phyloP scores from a whole-genome alignment of 2,329 filamentous ascomycete species.

The Phialocephala subalpina region DNA sequence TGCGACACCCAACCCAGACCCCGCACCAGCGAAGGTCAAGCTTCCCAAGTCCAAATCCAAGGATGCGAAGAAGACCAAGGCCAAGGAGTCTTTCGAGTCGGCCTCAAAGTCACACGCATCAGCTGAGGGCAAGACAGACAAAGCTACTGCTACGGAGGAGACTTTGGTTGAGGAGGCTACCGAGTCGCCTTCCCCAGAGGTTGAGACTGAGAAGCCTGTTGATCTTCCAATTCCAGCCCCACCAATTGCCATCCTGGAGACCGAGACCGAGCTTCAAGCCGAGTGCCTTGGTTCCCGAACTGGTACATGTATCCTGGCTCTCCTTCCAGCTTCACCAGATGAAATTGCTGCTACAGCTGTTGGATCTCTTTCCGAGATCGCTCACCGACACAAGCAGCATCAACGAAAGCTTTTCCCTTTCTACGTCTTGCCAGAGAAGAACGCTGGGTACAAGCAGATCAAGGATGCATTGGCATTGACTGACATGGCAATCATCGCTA shows the following conservation, averaged over 20 bases:
- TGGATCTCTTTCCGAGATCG: constrained; percentile 73
- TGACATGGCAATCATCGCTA: constrained; percentile 75
- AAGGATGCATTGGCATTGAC: constrained; percentile 69
- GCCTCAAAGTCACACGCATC: constrained; percentile 60
- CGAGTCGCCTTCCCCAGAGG: constrained; percentile 52
- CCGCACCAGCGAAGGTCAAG: constrained; percentile 58
- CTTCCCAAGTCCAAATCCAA: constrained; percentile 45
- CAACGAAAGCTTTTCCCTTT: constrained; percentile 82
- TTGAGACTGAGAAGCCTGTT: constrained; percentile 49
- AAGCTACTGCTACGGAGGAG: constrained; percentile 57
- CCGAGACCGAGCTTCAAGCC: constrained; percentile 68
- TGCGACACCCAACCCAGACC: constrained; percentile 81
- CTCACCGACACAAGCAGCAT: constrained; percentile 74
- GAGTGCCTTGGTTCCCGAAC: constrained; percentile 80
- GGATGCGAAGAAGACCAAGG: constrained; percentile 43
- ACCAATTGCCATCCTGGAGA: constrained; percentile 71
- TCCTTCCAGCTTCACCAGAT: constrained; percentile 61
- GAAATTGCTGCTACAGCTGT: constrained; percentile 60
- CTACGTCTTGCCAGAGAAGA: constrained; percentile 73
- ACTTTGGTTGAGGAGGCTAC: constrained; percentile 59
- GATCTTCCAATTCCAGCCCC: constrained; percentile 62
- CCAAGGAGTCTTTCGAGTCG: constrained; percentile 57
- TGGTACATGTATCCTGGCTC: constrained; percentile 82
- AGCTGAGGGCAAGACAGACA: constrained; percentile 53
- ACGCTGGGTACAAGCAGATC: constrained; percentile 62